These are phyloP conservation scores for Neopestalotiopsis rosae DNA, from an alignment of 2,329 filamentous ascomycete genomes.

Conservation along the genomic window DNA sequence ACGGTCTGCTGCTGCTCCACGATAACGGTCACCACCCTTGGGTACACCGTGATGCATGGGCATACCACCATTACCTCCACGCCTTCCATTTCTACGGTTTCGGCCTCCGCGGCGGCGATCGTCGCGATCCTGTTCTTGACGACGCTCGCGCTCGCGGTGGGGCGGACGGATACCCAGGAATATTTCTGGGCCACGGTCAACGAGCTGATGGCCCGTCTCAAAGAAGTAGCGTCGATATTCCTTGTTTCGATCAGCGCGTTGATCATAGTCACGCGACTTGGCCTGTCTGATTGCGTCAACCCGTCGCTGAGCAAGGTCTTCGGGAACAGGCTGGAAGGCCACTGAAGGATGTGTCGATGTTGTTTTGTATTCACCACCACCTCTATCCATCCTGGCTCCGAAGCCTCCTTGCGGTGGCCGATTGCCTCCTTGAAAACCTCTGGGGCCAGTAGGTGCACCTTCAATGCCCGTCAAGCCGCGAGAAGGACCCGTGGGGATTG, in stretches of 20 bases:
- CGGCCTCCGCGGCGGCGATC: constrained; percentile 31
- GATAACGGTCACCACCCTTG: constrained; percentile 39
- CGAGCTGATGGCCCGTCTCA: constrained; percentile 68
- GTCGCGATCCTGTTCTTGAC: constrained; percentile 42
- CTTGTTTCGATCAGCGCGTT: constrained; percentile 47
- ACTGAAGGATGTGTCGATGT: constrained; percentile 51
- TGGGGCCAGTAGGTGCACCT: constrained; percentile 44
- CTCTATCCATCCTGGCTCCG: constrained; percentile 26
- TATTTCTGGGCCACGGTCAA: constrained; percentile 75
- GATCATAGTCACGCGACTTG: constrained; percentile 47
- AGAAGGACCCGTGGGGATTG: constrained; percentile 37
- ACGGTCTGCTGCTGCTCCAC: constrained; percentile 29
- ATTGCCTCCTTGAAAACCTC: constrained; percentile 41
- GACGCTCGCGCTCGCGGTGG: constrained; percentile 53
- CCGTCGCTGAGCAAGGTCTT: constrained; percentile 68
- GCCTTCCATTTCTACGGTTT: constrained; percentile 26
- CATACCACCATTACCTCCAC: constrained; percentile 34
- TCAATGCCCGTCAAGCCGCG: constrained; percentile 36
- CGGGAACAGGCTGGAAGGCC: constrained; percentile 62
- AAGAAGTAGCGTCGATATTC: constrained; percentile 76
- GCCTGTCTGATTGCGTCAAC: constrained; percentile 60
- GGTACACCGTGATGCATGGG: constrained; percentile 36
- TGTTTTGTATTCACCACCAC: constrained; percentile 27
- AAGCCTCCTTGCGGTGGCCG: constrained; percentile 22
- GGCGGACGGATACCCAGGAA: constrained; percentile 69